Evolutionary conservation across 495 filamentous ascomycete species (phyloP).

Genomic region (Aspergillus heteromorphus): DNA sequence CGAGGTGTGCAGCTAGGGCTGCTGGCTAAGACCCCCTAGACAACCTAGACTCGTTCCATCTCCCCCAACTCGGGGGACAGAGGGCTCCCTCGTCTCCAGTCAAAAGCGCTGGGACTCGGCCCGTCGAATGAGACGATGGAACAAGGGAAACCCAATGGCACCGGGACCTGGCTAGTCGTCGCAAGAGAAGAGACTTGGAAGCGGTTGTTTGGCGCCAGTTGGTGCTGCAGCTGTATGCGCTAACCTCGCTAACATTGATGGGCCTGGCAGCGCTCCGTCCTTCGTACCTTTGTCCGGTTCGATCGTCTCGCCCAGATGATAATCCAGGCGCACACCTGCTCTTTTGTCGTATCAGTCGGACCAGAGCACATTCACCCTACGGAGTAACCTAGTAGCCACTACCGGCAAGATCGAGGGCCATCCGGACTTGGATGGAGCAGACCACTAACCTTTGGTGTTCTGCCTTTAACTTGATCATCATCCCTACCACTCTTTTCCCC

Average conservation of each 20-base stretch:
- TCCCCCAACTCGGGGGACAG: not conserved
- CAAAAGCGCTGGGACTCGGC: not conserved
- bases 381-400: no score
- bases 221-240: slow-evolving; percentile 10
- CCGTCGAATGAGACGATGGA: not conserved
- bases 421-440: no score
- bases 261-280: not conserved
- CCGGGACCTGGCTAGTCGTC: not conserved
- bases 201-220: slow-evolving; percentile 19
- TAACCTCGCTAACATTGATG: not conserved
- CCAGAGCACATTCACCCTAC: no score
- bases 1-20: slow-evolving; percentile 7
- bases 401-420: no score
- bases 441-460: no score
- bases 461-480: no score
- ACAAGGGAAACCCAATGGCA: not conserved
- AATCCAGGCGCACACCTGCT: no score
- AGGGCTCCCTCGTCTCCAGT: not conserved
- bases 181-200: slow-evolving; percentile 12
- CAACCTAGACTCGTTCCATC: not conserved
- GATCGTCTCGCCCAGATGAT: not conserved
- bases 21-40: slow-evolving; percentile 1
- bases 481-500: not conserved
- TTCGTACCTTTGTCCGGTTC: slow-evolving; percentile 1
- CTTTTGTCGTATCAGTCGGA: no score